Percentiles rank a stretch among this genome's conserved stretches.
Conservation (phyloP, 768 basidiomycete species). For the Phallus indusiatus region DNA sequence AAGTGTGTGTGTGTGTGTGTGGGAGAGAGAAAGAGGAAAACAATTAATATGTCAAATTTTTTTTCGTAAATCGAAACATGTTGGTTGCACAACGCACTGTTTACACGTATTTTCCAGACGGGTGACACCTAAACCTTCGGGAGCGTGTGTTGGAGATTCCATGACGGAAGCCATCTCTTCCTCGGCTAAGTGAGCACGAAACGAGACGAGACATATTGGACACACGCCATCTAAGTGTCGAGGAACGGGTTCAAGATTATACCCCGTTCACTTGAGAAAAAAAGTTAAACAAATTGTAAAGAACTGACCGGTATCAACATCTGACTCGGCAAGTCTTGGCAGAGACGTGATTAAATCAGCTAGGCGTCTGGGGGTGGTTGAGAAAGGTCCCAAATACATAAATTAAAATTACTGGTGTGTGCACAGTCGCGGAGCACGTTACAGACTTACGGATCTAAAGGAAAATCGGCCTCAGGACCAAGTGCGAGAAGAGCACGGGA, state of each 20-base stretch:
- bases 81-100: constrained; percentile 37
- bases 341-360: constrained; percentile 35
- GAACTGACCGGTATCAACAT: constrained; percentile 23
- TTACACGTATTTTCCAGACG: constrained; percentile 44
- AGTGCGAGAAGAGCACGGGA: constrained; percentile 2
- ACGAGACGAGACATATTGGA: constrained; percentile 66
- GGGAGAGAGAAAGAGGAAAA: neutral
- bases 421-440: neutral
- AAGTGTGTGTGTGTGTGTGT: neutral
- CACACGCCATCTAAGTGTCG: constrained; percentile 49
- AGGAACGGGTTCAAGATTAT: neutral
- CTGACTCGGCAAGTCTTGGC: constrained; percentile 41
- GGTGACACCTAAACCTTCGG: constrained; percentile 65
- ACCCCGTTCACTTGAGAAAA: constrained; percentile 48
- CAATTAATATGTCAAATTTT: too few relatives aligned
- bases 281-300: constrained; percentile 19
- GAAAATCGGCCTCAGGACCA: neutral
- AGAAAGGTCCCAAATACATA: too few relatives aligned
- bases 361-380: constrained; percentile 9
- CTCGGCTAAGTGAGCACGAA: constrained; percentile 59
- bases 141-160: constrained; percentile 68
- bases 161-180: constrained; percentile 66
- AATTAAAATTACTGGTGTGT: too few relatives aligned
- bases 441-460: constrained; percentile 5
- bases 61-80: too few relatives aligned